Percentiles rank a stretch among this genome's conserved stretches.
phyloP scores from a whole-genome alignment of 768 basidiomycete species.

The Suillus luteus region DNA sequence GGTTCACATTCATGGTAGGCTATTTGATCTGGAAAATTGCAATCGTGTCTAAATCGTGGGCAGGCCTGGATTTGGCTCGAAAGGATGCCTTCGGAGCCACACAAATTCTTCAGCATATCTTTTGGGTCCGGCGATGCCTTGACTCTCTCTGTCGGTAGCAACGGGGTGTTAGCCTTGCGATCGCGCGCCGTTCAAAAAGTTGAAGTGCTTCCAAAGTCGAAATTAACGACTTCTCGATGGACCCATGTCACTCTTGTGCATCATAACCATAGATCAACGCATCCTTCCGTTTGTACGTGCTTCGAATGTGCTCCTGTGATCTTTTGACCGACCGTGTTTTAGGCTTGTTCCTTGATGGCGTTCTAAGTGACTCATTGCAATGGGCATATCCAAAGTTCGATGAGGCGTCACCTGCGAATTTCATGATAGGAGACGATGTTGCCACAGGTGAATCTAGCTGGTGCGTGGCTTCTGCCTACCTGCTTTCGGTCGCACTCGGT shows the following conservation, averaged over 20 bases:
- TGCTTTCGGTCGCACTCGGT: conserved; percentile 64
- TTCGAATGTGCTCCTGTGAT: not conserved
- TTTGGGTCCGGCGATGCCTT: conserved; percentile 37
- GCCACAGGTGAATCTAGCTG: conserved; percentile 44
- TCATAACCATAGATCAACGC: conserved; percentile 55
- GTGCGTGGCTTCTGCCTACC: conserved; percentile 68
- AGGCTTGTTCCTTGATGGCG: conserved; percentile 80
- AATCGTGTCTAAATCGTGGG: not conserved
- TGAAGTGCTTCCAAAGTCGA: conserved; percentile 45
- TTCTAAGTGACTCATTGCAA: conserved; percentile 60
- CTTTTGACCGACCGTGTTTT: conserved; percentile 13
- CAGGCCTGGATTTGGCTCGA: conserved; percentile 56
- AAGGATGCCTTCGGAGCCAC: conserved; percentile 37
- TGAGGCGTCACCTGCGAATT: conserved; percentile 41
- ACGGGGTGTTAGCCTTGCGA: conserved; percentile 58
- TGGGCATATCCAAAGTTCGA: conserved; percentile 60
- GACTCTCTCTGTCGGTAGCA: conserved; percentile 49
- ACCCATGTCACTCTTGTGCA: conserved; percentile 71
- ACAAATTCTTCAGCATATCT: conserved; percentile 40
- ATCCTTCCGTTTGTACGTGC: conserved; percentile 61
- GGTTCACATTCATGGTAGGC: conserved; percentile 73
- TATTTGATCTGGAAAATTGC: not conserved
- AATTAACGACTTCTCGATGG: conserved; percentile 63
- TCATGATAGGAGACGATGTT: conserved; percentile 59
- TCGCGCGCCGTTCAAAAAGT: conserved; percentile 42